A percentile compares a stretch with the other conserved stretches of the same genome.
phyloP scores from a whole-genome alignment of 2,329 filamentous ascomycete species.

The Xylariaceae sp. region DNA sequence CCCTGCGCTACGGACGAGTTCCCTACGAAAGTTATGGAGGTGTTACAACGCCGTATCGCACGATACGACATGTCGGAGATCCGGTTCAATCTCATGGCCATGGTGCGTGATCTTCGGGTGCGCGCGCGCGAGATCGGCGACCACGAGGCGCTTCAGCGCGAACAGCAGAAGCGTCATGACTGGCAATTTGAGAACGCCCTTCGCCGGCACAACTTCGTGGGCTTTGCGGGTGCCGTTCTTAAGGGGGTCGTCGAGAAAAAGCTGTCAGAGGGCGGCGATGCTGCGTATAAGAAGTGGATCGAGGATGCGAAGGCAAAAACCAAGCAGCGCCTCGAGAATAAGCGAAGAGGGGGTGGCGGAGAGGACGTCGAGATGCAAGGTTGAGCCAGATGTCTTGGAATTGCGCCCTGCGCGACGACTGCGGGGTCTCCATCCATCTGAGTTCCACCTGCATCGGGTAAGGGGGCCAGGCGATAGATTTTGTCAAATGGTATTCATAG shows the following conservation, averaged over 20 bases:
- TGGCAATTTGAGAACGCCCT: conserved; percentile 97
- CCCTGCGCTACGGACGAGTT: conserved; percentile 62
- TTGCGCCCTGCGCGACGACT: not conserved
- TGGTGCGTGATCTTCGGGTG: conserved; percentile 77
- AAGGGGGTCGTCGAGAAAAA: conserved; percentile 79
- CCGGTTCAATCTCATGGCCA: conserved; percentile 90
- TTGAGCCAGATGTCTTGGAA: conserved; percentile 7
- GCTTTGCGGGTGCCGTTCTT: conserved; percentile 84
- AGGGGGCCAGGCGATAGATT: not conserved
- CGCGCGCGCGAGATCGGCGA: conserved; percentile 80
- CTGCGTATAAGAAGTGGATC: conserved; percentile 69
- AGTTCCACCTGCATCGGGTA: not conserved
- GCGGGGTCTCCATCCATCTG: not conserved
- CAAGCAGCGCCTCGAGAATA: conserved; percentile 39
- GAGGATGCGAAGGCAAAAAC: conserved; percentile 60
- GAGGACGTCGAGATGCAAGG: conserved; percentile 43
- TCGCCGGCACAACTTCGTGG: conserved; percentile 90
- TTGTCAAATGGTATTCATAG: not conserved
- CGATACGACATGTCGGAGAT: conserved; percentile 87
- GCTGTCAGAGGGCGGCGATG: conserved; percentile 58
- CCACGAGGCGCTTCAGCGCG: conserved; percentile 67
- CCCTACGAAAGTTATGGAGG: conserved; percentile 75
- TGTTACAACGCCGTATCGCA: conserved; percentile 76
- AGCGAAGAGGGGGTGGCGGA: conserved; percentile 36
- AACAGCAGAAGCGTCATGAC: conserved; percentile 76